A percentile compares a stretch with the other conserved stretches of the same genome.
Conservation (phyloP, 176 grass and related monocot species). For the Secale cereale region DNA sequence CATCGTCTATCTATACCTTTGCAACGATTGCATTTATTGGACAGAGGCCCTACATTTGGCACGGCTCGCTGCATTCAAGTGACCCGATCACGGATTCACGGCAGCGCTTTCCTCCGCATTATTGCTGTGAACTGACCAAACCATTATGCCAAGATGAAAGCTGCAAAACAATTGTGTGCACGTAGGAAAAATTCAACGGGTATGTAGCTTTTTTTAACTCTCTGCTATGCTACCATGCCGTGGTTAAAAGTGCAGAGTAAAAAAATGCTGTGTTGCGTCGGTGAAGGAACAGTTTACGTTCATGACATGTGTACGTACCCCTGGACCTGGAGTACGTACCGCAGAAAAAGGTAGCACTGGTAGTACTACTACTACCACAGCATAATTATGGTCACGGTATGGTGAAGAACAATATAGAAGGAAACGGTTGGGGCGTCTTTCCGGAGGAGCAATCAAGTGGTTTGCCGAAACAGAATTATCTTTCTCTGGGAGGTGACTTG, state of each 20-base stretch:
- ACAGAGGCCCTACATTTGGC: neutral
- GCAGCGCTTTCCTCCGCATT: neutral
- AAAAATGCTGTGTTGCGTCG: neutral
- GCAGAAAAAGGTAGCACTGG: neutral
- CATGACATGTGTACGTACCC: neutral
- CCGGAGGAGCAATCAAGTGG: neutral
- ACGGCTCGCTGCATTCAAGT: neutral
- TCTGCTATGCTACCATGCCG: too few relatives aligned
- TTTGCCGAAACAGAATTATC: conserved; percentile 1
- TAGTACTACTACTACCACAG: too few relatives aligned
- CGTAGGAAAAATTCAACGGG: too few relatives aligned
- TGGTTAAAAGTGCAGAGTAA: neutral
- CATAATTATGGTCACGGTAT: neutral
- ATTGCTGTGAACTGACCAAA: neutral
- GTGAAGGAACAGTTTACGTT: neutral
- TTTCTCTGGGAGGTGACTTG: neutral
- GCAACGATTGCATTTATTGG: neutral
- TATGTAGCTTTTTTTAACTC: neutral
- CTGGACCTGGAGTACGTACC: neutral
- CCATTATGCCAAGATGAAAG: too few relatives aligned
- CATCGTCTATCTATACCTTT: neutral
- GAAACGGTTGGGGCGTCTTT: conserved; percentile 13
- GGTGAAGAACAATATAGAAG: neutral
- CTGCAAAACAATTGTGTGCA: too few relatives aligned
- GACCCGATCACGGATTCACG: neutral